These are phyloP conservation scores for Sclerotiophoma versabilis DNA, from an alignment of 2,329 filamentous ascomycete species.

Conservation along the genomic window DNA sequence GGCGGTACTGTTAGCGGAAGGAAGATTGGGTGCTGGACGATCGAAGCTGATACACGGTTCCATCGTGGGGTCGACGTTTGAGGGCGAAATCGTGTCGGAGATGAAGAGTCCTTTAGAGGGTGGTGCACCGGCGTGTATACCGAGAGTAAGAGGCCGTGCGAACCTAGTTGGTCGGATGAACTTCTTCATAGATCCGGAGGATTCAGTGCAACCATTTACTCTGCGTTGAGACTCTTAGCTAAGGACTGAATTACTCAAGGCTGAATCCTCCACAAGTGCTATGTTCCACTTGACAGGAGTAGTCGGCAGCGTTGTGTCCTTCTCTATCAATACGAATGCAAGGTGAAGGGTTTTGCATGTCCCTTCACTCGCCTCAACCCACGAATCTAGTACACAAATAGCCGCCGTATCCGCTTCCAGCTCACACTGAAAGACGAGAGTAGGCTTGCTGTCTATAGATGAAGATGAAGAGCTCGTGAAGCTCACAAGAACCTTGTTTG, in stretches of 20 bases:
- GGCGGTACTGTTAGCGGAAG: slow-evolving; percentile 15
- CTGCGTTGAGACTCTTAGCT: not conserved
- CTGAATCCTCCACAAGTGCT: not conserved
- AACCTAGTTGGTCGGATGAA: slow-evolving; percentile 19
- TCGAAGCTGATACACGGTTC: slow-evolving; percentile 24
- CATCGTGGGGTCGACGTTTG: slow-evolving; percentile 19
- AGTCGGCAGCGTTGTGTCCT: not conserved
- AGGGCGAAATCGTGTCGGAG: slow-evolving; percentile 9
- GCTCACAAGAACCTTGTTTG: too few species aligned
- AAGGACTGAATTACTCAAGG: too few species aligned
- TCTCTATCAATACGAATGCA: not conserved
- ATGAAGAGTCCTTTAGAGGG: slow-evolving; percentile 10
- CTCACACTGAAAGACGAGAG: too few species aligned
- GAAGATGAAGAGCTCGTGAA: too few species aligned
- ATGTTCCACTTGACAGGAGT: not conserved
- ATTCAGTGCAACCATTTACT: slow-evolving; percentile 12
- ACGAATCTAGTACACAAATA: too few species aligned
- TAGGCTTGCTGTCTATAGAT: too few species aligned
- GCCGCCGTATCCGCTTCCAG: too few species aligned
- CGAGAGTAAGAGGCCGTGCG: slow-evolving; percentile 14
- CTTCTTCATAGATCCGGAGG: slow-evolving; percentile 15
- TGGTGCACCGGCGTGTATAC: slow-evolving; percentile 13
- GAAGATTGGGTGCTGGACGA: slow-evolving; percentile 2
- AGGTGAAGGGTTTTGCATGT: not conserved
- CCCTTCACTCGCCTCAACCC: too few species aligned